Evolutionary conservation across 192 early-diverging fungal genomes (phyloP).

Genomic region (Coemansia sp.): DNA sequence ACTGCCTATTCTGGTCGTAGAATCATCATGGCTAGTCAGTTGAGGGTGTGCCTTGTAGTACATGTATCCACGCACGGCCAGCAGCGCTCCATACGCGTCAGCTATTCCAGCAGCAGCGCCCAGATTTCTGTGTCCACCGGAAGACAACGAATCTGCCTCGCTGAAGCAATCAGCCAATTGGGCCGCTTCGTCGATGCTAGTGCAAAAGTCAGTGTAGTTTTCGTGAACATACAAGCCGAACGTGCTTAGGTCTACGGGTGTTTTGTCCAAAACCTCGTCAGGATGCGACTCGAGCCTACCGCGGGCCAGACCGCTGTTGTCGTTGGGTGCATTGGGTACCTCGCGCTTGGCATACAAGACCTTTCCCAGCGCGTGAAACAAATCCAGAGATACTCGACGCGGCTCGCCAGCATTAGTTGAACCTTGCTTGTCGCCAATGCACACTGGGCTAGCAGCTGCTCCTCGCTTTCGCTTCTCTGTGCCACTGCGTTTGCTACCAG

Average conservation of each 20-base stretch:
- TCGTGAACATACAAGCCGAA: slow-evolving; percentile 65
- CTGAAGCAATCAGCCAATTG: slow-evolving; percentile 58
- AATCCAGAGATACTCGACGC: slow-evolving; percentile 46
- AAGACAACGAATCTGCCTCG: slow-evolving; percentile 49
- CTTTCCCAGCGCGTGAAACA: slow-evolving; percentile 71
- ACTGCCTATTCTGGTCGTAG: not conserved
- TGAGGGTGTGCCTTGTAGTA: slow-evolving; percentile 23
- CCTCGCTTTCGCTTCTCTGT: slow-evolving; percentile 6
- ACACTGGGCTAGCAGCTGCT: not conserved
- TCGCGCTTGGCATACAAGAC: slow-evolving; percentile 64
- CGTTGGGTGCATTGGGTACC: not conserved
- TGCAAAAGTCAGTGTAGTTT: slow-evolving; percentile 61
- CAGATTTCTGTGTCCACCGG: not conserved
- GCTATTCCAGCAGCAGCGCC: slow-evolving; percentile 10
- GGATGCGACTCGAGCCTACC: slow-evolving; percentile 40
- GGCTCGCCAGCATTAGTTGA: slow-evolving; percentile 10
- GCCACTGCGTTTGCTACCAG: not conserved
- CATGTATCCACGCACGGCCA: slow-evolving; percentile 46
- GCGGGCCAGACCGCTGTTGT: slow-evolving; percentile 18
- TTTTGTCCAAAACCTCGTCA: slow-evolving; percentile 52
- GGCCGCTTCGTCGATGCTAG: slow-evolving; percentile 54
- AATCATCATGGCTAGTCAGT: not conserved
- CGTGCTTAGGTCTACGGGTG: slow-evolving; percentile 61
- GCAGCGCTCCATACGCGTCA: slow-evolving; percentile 24
- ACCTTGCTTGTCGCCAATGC: not conserved